A percentile compares a stretch with the other conserved stretches of the same genome.
These are phyloP conservation scores for Nigrospora osmanthi DNA, from an alignment of 2,329 filamentous ascomycete species.

Conservation along the genomic window DNA sequence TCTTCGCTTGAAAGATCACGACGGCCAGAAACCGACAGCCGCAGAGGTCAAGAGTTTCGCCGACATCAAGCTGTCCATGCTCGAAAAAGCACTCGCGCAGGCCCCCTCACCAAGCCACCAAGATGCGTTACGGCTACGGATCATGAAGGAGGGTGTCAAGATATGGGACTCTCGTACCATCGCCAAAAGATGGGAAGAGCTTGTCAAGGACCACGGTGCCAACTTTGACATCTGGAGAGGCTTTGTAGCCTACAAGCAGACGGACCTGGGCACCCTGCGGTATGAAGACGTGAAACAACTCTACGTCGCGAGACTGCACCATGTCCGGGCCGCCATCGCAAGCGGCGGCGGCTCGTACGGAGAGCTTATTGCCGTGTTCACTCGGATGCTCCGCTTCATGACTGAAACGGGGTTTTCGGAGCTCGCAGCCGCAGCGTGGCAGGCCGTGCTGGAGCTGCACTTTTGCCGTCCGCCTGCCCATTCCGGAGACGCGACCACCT, in stretches of 20 bases:
- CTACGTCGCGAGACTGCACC: constrained; percentile 50
- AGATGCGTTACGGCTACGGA: constrained; percentile 54
- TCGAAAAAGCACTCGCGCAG: constrained; percentile 66
- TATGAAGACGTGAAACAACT: constrained; percentile 57
- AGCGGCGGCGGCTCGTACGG: constrained; percentile 15
- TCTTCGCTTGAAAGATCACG: constrained; percentile 40
- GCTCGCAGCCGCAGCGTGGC: constrained; percentile 72
- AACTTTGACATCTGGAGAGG: constrained; percentile 64
- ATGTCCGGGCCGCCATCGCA: constrained; percentile 10
- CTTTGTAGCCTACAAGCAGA: constrained; percentile 67
- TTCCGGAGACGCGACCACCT: constrained; percentile 9
- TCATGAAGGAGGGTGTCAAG: constrained; percentile 67
- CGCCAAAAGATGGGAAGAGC: constrained; percentile 56
- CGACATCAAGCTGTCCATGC: constrained; percentile 73
- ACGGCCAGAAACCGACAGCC: constrained; percentile 37
- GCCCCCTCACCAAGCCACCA: constrained; percentile 36
- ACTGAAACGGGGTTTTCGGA: constrained; percentile 73
- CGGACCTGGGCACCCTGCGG: constrained; percentile 56
- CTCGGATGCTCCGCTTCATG: constrained; percentile 67
- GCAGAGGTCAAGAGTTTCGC: constrained; percentile 63
- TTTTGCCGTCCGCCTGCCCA: constrained; percentile 46
- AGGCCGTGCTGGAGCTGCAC: constrained; percentile 67
- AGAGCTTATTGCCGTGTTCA: constrained; percentile 60
- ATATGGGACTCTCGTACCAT: constrained; percentile 63
- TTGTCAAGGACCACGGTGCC: constrained; percentile 45